Conservation (phyloP, 2,329 filamentous ascomycete species). For the Curvularia verruculosa region DNA sequence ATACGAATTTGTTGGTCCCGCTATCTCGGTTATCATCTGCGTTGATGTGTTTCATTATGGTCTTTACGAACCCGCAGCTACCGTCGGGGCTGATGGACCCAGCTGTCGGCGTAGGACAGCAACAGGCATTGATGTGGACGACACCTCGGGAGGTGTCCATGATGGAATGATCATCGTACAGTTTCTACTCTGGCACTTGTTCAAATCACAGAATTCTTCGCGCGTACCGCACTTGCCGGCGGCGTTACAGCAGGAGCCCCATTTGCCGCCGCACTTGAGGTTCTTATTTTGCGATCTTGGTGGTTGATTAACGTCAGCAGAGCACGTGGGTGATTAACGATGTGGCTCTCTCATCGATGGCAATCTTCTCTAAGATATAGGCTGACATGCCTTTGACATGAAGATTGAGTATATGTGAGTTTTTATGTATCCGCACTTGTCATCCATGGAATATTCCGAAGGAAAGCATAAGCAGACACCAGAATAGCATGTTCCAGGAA, state of each 20-base stretch:
- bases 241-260: background rate
- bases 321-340: too few relatives aligned
- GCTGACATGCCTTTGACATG: too few relatives aligned
- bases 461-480: background rate
- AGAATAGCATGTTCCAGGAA: background rate
- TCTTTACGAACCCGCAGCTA: background rate
- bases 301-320: too few relatives aligned
- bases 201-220: conserved; percentile 15
- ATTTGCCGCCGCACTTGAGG: background rate
- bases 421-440: background rate
- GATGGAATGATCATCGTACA: conserved; percentile 13
- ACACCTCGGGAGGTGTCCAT: background rate
- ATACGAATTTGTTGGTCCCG: background rate
- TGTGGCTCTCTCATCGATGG: too few relatives aligned
- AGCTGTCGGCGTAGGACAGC: too few relatives aligned
- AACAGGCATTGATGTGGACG: background rate
- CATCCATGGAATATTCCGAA: background rate
- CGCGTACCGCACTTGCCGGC: conserved; percentile 2
- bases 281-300: background rate
- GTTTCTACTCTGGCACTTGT: conserved; percentile 16
- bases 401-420: too few relatives aligned
- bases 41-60: too few relatives aligned
- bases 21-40: too few relatives aligned
- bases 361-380: too few relatives aligned
- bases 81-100: background rate